phyloP scores from a whole-genome alignment of 768 basidiomycete genomes.

The Tricholoma hemisulphureum region DNA sequence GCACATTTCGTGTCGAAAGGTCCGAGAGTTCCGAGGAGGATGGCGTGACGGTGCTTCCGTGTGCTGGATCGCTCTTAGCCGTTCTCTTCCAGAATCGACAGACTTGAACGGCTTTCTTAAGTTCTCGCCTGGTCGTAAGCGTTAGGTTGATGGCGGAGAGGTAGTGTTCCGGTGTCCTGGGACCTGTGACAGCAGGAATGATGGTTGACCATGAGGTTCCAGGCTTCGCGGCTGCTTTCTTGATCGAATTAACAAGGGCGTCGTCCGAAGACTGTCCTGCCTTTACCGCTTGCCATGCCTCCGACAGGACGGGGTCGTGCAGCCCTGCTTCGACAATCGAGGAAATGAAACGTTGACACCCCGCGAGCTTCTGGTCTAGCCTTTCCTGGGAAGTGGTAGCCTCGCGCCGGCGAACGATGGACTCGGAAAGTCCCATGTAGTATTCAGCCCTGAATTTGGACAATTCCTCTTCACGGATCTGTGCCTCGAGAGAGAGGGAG shows the following conservation, averaged over 20 bases:
- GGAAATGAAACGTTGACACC: constrained; percentile 35
- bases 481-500: constrained; percentile 23
- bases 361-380: constrained; percentile 26
- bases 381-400: constrained; percentile 26
- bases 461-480: constrained; percentile 25
- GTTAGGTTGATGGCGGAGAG: constrained; percentile 33
- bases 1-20: constrained; percentile 16
- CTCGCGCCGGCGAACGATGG: constrained; percentile 19
- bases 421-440: constrained; percentile 26
- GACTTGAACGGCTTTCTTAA: constrained; percentile 31
- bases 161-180: constrained; percentile 32
- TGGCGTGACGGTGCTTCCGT: constrained; percentile 14
- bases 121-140: constrained; percentile 29
- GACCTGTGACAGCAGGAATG: constrained; percentile 31
- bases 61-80: constrained; percentile 22
- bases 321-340: constrained; percentile 37
- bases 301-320: constrained; percentile 30
- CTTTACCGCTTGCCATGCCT: constrained; percentile 27
- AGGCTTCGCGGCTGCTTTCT: constrained; percentile 37
- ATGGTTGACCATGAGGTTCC: constrained; percentile 44
- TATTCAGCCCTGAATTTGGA: constrained; percentile 25
- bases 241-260: constrained; percentile 43
- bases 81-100: constrained; percentile 40
- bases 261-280: constrained; percentile 38
- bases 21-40: constrained; percentile 16